Evolutionary conservation across 164 flowering plant species (phyloP).

Genomic region (Vitis labrusca): DNA sequence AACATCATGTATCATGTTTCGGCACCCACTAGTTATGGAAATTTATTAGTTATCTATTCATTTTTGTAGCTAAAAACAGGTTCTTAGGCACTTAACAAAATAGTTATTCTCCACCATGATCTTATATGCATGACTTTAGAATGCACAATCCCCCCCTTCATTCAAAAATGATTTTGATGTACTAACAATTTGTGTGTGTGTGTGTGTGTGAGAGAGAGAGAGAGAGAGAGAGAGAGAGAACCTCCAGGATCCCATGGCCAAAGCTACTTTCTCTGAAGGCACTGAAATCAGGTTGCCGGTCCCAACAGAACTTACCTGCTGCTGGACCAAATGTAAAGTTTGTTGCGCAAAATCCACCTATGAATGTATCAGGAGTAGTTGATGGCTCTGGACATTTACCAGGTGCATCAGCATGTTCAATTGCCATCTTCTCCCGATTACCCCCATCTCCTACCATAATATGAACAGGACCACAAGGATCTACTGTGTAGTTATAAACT

Average conservation of each 20-base stretch:
- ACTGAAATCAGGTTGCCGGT: constrained; percentile 90
- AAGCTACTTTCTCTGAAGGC: constrained; percentile 93
- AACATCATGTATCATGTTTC: too few relatives aligned
- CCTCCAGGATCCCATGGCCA: constrained; percentile 98
- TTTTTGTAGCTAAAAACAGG: too few relatives aligned
- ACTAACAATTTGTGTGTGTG: neutral
- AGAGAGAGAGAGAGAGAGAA: constrained; percentile 24
- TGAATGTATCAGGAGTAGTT: constrained; percentile 53
- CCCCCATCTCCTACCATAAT: constrained; percentile 90
- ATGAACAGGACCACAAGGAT: constrained; percentile 91
- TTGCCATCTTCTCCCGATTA: constrained; percentile 78
- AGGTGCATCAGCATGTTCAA: constrained; percentile 77
- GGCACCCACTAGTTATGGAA: too few relatives aligned
- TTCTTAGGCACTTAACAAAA: too few relatives aligned
- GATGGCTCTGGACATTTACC: constrained; percentile 86
- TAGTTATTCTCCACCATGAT: too few relatives aligned
- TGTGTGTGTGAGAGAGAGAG: neutral
- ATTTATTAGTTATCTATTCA: too few relatives aligned
- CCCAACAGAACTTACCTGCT: constrained; percentile 85
- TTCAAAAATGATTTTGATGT: too few relatives aligned
- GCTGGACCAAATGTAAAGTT: constrained; percentile 92
- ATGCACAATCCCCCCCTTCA: too few relatives aligned
- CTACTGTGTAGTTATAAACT: constrained; percentile 78
- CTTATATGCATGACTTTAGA: too few relatives aligned
- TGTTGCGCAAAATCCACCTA: constrained; percentile 78